Evolutionary conservation across 148 eudicot species (phyloP), one percentile per base, ranked within the genome.

Genomic region (Dysphania ambrosioides): DNA sequence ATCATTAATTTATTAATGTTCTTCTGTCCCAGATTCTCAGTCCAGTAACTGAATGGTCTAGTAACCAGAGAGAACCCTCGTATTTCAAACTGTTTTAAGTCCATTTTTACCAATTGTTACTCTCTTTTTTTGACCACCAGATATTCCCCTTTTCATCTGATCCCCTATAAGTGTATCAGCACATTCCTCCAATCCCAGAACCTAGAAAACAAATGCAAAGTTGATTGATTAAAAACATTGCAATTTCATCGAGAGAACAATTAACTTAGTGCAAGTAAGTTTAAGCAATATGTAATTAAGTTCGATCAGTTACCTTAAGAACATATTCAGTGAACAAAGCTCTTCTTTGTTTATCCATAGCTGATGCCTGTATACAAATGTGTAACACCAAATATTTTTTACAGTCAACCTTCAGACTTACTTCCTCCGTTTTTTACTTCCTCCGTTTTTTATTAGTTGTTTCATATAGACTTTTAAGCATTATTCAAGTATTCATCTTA

Each of bases 251-350:
- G 2, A 13, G 21, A 1, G 21, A 47, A 47, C 53, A 3, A 15
- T n/a, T n/a, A 47, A 42, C 13, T 47, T 38, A 66, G n/a, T 53
- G 26, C 58, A 53, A 5, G 58, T 5, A 19, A 21, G 5, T 21
- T 9, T 23, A 19, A 44, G 34, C 51, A 19, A 36, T 23, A 23
- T 13, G 19, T n/a, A 53, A n/a, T 12, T 21, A 34, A 49, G 51
- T 4, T 15, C n/a, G 9, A n/a, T n/a, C n/a, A 21, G 32, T 72
- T 61, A 85, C 87, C 87, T 82, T 85, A 19, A 85, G 82, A 36
- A 66, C 32, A 78, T 85, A 82, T 30, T 85, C 87, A 27, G 83
- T 80, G 42, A 78, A 79, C 72, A 82, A 72, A 69, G 68, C 63
- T 16, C 67, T 77, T 72, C 75, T 73, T 59, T 85, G 85, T 38